These are phyloP conservation scores for Lactarius indigo DNA, from an alignment of 768 basidiomycete genomes.

Conservation along the genomic window DNA sequence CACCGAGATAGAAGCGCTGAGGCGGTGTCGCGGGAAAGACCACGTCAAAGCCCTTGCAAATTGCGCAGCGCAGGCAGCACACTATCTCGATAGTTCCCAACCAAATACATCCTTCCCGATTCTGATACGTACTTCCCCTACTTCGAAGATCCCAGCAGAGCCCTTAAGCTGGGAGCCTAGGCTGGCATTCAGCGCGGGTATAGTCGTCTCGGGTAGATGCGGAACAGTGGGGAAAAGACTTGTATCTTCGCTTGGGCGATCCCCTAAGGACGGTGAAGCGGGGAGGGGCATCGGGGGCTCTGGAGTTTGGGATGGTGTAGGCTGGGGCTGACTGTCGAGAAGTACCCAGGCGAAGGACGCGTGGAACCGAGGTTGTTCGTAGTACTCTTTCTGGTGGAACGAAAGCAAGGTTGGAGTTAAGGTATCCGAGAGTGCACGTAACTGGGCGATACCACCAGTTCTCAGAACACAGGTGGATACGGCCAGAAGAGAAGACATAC, in stretches of 20 bases:
- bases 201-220: slow-evolving; percentile 45
- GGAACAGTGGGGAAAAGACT: slow-evolving; percentile 47
- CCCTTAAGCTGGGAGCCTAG: slow-evolving; percentile 44
- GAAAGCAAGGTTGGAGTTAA: slow-evolving; percentile 55
- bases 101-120: slow-evolving; percentile 64
- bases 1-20: too few relatives aligned
- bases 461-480: background rate
- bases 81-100: slow-evolving; percentile 39
- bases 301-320: background rate
- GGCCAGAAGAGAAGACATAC: slow-evolving; percentile 38
- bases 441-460: slow-evolving; percentile 40
- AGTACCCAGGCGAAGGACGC: slow-evolving; percentile 87
- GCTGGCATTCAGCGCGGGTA: slow-evolving; percentile 48
- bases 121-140: slow-evolving; percentile 53
- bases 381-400: slow-evolving; percentile 76
- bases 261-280: background rate
- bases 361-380: slow-evolving; percentile 79
- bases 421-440: slow-evolving; percentile 49
- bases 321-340: slow-evolving; percentile 37
- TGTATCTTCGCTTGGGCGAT: slow-evolving; percentile 14
- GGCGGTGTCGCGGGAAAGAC: background rate
- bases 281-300: background rate
- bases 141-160: slow-evolving; percentile 48
- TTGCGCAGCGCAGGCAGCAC: background rate
- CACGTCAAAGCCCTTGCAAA: too few relatives aligned